Evolutionary conservation across 768 basidiomycete species (phyloP).

Genomic region (Pholiota molesta): DNA sequence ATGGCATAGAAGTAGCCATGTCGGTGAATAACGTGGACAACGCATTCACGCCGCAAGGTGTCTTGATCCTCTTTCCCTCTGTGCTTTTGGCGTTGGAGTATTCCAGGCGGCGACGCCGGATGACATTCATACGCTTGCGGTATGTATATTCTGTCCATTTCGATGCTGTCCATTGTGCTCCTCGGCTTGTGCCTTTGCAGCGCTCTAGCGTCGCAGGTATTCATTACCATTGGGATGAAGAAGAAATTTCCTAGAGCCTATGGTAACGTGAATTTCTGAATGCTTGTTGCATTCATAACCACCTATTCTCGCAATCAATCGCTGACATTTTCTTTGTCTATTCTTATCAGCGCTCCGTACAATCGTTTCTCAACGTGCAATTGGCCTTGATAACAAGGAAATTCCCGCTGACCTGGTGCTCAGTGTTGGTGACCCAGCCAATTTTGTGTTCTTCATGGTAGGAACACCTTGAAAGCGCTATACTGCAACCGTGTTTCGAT

Average conservation of each 20-base stretch:
- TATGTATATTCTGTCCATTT: constrained; percentile 30
- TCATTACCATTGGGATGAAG: background rate
- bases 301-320: background rate
- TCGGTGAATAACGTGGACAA: constrained; percentile 69
- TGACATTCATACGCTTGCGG: constrained; percentile 51
- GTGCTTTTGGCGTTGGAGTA: constrained; percentile 58
- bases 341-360: constrained; percentile 47
- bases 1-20: constrained; percentile 54
- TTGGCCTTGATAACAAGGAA: constrained; percentile 32
- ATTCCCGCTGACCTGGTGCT: constrained; percentile 37
- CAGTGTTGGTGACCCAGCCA: constrained; percentile 46
- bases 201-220: background rate
- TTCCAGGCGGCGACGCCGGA: constrained; percentile 58
- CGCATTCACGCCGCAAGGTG: constrained; percentile 70
- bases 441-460: constrained; percentile 63
- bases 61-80: constrained; percentile 61
- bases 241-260: background rate
- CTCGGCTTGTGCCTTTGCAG: background rate
- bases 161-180: background rate
- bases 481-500: constrained; percentile 51
- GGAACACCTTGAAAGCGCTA: constrained; percentile 43
- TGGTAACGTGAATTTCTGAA: background rate
- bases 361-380: constrained; percentile 52
- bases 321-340: background rate
- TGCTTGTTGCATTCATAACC: background rate